Percentiles rank a stretch among this genome's conserved stretches.
phyloP scores from a whole-genome alignment of 495 filamentous ascomycete genomes.

The Xylaria palmicola region DNA sequence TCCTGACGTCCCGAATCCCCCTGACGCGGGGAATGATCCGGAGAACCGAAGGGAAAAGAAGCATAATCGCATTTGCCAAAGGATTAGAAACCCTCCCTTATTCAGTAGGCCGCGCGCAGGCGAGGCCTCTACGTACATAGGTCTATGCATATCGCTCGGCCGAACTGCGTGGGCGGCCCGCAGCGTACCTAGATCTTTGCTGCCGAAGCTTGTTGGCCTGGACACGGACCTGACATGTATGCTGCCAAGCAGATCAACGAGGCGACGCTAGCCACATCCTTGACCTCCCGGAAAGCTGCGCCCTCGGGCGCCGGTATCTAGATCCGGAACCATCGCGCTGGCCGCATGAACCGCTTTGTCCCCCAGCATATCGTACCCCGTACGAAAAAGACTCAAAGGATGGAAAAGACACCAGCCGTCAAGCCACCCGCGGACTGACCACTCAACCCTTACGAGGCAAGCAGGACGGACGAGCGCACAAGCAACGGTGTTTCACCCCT shows the following conservation, averaged over 20 bases:
- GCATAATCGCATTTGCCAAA: background rate
- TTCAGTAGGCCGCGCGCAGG: background rate
- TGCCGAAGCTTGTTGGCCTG: background rate
- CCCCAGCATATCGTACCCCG: background rate
- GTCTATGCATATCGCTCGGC: background rate
- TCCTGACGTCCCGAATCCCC: too few relatives aligned
- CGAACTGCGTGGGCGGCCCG: background rate
- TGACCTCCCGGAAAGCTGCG: constrained; percentile 2
- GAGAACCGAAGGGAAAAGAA: constrained; percentile 1
- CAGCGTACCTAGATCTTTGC: background rate
- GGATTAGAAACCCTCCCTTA: constrained; percentile 4
- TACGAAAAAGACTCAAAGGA: background rate
- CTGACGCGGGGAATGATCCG: background rate
- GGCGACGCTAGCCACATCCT: background rate
- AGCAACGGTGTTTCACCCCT: background rate
- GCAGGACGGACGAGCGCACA: background rate
- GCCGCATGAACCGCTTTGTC: constrained; percentile 5
- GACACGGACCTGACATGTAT: background rate
- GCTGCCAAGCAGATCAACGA: background rate
- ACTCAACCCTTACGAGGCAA: background rate
- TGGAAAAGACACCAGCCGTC: background rate
- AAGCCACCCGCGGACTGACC: background rate
- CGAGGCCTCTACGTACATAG: background rate
- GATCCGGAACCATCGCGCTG: background rate
- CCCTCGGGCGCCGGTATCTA: background rate